Evolutionary conservation across 2,329 filamentous ascomycete species (phyloP), one percentile per base, ranked within the genome.

Genomic region (Pleoardoris graminearum): DNA sequence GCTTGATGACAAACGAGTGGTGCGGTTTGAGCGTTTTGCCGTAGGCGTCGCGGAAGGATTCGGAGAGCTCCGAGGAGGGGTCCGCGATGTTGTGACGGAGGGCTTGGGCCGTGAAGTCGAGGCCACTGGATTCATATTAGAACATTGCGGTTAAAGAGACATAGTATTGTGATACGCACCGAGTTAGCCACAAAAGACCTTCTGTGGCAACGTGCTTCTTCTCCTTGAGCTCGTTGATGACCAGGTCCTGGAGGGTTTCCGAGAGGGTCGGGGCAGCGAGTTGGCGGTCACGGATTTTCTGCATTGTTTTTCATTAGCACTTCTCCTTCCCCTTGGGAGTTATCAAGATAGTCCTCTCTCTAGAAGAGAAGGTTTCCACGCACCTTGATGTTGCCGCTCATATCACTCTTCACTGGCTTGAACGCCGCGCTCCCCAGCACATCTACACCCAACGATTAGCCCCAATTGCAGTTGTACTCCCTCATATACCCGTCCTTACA

Each of bases 251-350:
- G 51, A 99, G 80, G 51, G 86, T 96, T 66, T 83, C 80, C n/a
- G 90, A 95, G 60, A 92, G 87, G 48, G 80, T 80, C 25, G 92
- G 91, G 51, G 89, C 85, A 51, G 87, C 90, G 49, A 87, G 81
- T 72, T 93, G 88, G 63, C 92, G 86, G 47, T 92, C 86, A 60
- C 90, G 86, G 75, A 97, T 82, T 89, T 99, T 97, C 91, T 95
- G n/a, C n/a, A 63, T 43, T 21, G 16, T n/a, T 12, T 10, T n/a
- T 17, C n/a, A n/a, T 46, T 25, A 46, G 43, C 12, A 55, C 30
- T 23, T 36, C 17, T 50, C 19, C 41, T 4, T 36, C n/a, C 16
- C 12, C 8, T 17, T 4, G 7, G 4, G 11, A 6, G 10, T 4
- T 3, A 16, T 16, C n/a, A 12, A 17, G 3, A 36, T n/a, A 17